Evolutionary conservation across 83 land plant genomes (phyloP), one percentile per base, ranked within the genome.

Genomic region (Diphasiastrum complanatum): DNA sequence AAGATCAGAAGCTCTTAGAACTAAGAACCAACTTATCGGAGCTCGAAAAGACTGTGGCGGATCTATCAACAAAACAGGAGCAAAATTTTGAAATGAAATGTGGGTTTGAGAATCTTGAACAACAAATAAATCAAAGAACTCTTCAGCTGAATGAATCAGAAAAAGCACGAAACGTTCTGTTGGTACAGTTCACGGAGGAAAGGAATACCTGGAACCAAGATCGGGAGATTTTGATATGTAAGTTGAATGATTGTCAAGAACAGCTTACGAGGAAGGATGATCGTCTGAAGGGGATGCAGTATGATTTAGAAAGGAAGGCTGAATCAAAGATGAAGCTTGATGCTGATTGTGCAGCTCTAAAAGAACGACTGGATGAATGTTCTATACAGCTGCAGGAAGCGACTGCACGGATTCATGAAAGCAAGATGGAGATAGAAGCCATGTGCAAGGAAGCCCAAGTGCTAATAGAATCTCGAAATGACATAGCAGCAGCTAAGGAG

Each of bases 361-460:
- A 60, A 23, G 54, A 33, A 63, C 66, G 34, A 71, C 38, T 43
- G 81, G 73, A 71, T 81, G 80, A 58, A 47, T 38, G 2, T 80
- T 69, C 22, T 22, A 45, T 27, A n/a, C 51, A 51, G 18, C 53
- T 30, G 1, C 57, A 63, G 4, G 2, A 16, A 10, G 25, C 33
- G 8, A 38, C 26, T 55, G 51, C 29, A 24, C 24, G 54, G 38
- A 2, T 40, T 52, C n/a, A 24, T 4, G 38, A 16, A 2, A 28
- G 37, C 33, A 63, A 29, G 41, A 19, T 22, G 2, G 47, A 63
- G 37, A 30, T 18, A 22, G 57, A 54, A 23, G 19, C 1, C 16
- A 26, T 63, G 37, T 32, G 56, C 40, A 57, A 71, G 61, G 67
- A 46, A 48, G 28, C 29, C 37, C 51, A 45, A 29, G 5, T 3